These are phyloP conservation scores for Phytophthora pinifolia DNA, from an alignment of 352 stramenopile genomes.

Conservation along the genomic window DNA sequence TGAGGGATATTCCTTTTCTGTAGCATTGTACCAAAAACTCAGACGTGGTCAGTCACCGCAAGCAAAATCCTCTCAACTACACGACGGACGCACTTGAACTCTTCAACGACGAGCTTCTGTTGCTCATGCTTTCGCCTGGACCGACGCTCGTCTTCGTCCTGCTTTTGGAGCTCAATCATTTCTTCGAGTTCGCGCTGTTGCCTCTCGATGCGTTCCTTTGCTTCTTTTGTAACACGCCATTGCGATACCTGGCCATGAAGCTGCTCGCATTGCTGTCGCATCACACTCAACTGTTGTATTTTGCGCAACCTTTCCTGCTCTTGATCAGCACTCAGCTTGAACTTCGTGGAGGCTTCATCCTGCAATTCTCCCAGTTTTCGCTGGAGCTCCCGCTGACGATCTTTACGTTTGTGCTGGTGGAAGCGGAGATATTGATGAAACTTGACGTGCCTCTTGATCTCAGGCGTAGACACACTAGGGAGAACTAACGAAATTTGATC, in stretches of 20 bases:
- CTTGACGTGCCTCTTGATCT: conserved; percentile 57
- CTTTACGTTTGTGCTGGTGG: conserved; percentile 52
- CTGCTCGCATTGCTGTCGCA: conserved; percentile 43
- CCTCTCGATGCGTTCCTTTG: conserved; percentile 50
- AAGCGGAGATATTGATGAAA: conserved; percentile 65
- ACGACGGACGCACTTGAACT: conserved; percentile 45
- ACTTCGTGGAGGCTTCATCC: conserved; percentile 27
- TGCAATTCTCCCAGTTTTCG: conserved; percentile 36
- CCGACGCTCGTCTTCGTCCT: conserved; percentile 40
- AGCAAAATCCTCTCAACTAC: not conserved
- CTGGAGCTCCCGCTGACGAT: conserved; percentile 48
- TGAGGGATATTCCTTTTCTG: conserved; percentile 44
- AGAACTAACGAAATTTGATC: conserved; percentile 54
- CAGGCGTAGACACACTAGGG: conserved; percentile 28
- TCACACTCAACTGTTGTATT: conserved; percentile 33
- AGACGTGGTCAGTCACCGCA: not conserved
- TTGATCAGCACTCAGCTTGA: conserved; percentile 25
- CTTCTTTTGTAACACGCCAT: conserved; percentile 56
- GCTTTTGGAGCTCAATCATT: conserved; percentile 38
- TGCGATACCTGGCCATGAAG: conserved; percentile 47
- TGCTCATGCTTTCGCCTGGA: conserved; percentile 48
- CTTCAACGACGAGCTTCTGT: conserved; percentile 50
- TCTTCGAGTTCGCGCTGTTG: conserved; percentile 60
- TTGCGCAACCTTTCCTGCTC: conserved; percentile 33
- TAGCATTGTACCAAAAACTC: not conserved